phyloP scores from a whole-genome alignment of 257 asterid genomes.

The Capsicum baccatum region DNA sequence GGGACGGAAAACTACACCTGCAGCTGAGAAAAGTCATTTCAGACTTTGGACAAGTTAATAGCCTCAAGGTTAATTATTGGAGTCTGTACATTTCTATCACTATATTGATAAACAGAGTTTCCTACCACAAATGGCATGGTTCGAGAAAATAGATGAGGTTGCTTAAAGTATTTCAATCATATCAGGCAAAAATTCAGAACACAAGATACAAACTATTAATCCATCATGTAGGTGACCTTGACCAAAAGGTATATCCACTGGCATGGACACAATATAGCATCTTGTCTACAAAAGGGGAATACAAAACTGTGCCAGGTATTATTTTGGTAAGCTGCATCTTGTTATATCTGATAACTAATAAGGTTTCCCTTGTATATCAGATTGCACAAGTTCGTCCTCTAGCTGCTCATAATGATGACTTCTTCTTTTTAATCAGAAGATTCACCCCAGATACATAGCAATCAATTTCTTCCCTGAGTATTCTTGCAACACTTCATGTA shows the following conservation, averaged over 20 bases:
- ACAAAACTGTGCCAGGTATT: not conserved
- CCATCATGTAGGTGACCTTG: not conserved
- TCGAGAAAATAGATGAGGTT: not conserved
- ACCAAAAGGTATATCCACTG: slow-evolving; percentile 7
- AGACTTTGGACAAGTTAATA: not conserved
- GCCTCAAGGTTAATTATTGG: not conserved
- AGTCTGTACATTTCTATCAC: not conserved
- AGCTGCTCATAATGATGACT: not conserved
- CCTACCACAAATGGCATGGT: not conserved
- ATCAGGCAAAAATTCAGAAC: not conserved
- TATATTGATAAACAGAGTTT: not conserved
- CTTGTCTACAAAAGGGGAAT: not conserved
- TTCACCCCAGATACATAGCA: not conserved
- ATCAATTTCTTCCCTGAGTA: not conserved
- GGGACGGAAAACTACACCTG: not conserved
- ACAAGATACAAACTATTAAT: not conserved
- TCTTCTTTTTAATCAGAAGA: not conserved
- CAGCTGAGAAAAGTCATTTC: not conserved
- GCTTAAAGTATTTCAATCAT: not conserved
- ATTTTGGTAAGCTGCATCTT: no score
- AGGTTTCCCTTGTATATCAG: not conserved
- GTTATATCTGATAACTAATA: not conserved
- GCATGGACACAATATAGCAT: not conserved
- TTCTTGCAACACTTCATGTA: not conserved
- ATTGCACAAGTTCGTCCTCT: not conserved